Evolutionary conservation across 1,284 basidiomycete genomes (phyloP), one percentile per base, ranked within the genome.

Genomic region (Melanopsichium pennsylvanicum): DNA sequence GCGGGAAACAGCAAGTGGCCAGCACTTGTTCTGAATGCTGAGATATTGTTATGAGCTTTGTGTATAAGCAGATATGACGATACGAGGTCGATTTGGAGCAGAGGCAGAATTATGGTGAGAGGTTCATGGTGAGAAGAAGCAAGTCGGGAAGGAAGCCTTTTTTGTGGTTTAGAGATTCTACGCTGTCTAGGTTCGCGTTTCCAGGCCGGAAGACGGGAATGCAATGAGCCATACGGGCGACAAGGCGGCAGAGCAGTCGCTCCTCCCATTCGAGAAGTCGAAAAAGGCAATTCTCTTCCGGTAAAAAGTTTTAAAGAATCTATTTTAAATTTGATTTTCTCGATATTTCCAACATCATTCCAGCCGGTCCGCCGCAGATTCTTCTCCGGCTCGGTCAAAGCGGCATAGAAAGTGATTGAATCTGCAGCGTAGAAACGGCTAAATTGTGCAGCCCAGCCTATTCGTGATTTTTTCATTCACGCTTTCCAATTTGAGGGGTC

Each of bases 131-230:
- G 32, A 44, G 41, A 44, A 43, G 35, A 44, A 60, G 51, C 40
- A 48, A 47, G 51, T 49, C 27, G 29, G 47, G 36, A 55, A 47
- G 51, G 21, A 31, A 25, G 38, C 39, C 27, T 19, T n/a, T 38
- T 23, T 21, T 16, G 43, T 13, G 21, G 31, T 33, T 26, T n/a
- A 19, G 3, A 34, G 32, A 15, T 29, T 42, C 42, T 38, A 47
- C 38, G n/a, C 29, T 29, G 13, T 49, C 31, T 8, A 16, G 13
- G 13, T 32, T 16, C 35, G 16, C 18, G 13, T 43, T 45, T 35
- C 26, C 43, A 23, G 34, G 26, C 52, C 60, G 60, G 60, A 57
- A 57, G 47, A 47, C 60, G 60, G 60, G 52, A 63, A 57, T 57
- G 60, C 48, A 56, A 56, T 42, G 34, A 45, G 36, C 41, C 34